A percentile compares a stretch with the other conserved stretches of the same genome.
These are phyloP conservation scores for Penicillium samsonianum DNA, from an alignment of 495 filamentous ascomycete species.

Conservation along the genomic window DNA sequence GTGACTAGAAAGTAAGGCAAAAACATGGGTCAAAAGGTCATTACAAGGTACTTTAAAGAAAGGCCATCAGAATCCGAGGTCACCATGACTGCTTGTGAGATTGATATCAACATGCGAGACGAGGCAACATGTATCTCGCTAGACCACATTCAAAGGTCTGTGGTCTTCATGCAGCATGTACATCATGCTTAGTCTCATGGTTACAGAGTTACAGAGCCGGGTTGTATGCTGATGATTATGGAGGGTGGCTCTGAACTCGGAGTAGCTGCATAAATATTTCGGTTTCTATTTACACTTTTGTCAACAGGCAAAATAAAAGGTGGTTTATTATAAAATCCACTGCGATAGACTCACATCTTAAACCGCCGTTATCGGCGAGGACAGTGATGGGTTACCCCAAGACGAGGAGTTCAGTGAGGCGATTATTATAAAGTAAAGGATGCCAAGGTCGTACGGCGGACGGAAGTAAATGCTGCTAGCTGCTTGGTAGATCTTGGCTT, in stretches of 20 bases:
- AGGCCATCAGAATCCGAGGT: not conserved
- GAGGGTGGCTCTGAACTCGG: not conserved
- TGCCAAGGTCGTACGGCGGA: not conserved
- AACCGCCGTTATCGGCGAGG: not conserved
- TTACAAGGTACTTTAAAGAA: not conserved
- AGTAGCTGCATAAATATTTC: not conserved
- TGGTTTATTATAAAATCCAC: not conserved
- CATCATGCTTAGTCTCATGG: not conserved
- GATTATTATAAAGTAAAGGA: too few relatives aligned
- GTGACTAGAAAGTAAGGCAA: not conserved
- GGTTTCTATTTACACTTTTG: not conserved
- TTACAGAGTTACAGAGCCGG: conserved; percentile 6
- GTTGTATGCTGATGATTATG: not conserved
- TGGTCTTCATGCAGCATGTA: not conserved
- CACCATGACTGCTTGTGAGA: not conserved
- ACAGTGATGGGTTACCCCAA: not conserved
- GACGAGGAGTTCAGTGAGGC: not conserved
- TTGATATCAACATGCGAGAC: not conserved
- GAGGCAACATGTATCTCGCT: not conserved
- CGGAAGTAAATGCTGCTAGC: not conserved
- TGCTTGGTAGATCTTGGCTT: not conserved
- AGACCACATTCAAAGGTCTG: not conserved
- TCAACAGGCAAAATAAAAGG: not conserved
- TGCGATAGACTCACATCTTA: not conserved
- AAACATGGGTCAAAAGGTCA: not conserved